Base-by-base conservation (phyloP, 2,329 filamentous ascomycete species). In the Tolypocladium ovalisporum region DNA sequence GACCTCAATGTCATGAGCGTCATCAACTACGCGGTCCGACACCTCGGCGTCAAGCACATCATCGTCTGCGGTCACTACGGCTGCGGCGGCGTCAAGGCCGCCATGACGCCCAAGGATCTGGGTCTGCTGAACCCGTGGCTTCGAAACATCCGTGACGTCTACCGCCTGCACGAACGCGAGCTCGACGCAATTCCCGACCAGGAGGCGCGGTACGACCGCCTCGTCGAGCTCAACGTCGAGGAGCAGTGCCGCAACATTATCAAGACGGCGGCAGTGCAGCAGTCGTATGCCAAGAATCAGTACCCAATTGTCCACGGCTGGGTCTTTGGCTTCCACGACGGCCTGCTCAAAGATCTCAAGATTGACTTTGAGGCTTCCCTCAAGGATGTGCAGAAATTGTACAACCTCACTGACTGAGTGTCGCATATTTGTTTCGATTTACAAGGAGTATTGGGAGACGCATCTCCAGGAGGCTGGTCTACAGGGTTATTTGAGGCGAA, bases 171-270 rank as follows among this genome's bases (percentile, higher is more conserved):
- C 71, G 85, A 89, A 76, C 72, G 73, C 56, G 86, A 90, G 76
- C 79, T 90, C 24, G 85, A 88, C 71, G 65, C 79, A 69, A 77
- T 88, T 71, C 12, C 72, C 67, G 75, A 86, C 74, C 76, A 80
- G 73, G 66, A 78, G 9, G 78, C 80, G 54, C 83, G 85, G 61
- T 85, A 86, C 64, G 73, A 87, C 63, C 86, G 86, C 61, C 76
- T 97, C 57, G 88, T 90, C 54, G 89, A 95, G 77, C 80, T 94
- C 68, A 96, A 95, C 68, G 90, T 96, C 54, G 71, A 85, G 42
- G 83, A 88, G 72, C 87, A 91, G 68, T 84, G 91, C 68, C 83
- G 88, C 68, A 87, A 87, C 64, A 78, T 96, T 62, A 85, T 88
- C 77, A 86, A 90, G 78, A 91, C 90, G 66, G 84, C 87, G 27